Evolutionary conservation across 179 eudicot genomes (phyloP), one percentile per base, ranked within the genome.

Genomic region (Carnegiea gigantea): DNA sequence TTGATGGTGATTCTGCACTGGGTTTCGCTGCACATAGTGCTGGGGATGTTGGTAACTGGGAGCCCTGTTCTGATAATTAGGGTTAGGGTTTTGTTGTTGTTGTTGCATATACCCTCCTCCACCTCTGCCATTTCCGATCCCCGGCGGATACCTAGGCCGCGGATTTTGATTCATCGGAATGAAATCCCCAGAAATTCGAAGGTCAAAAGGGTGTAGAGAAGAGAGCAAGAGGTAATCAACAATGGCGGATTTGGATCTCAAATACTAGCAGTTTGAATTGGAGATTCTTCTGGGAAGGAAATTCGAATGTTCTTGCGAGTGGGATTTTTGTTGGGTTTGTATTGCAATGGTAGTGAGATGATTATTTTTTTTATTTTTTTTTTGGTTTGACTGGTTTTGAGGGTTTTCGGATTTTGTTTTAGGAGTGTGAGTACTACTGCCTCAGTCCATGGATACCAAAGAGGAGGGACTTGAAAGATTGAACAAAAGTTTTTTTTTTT

Each of bases 61-160:
- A 51, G 64, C 78, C 24, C 86, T 73, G 71, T 51, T 80, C 5
- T 86, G 83, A 36, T 49, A 81, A 77, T 76, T 82, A 77, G 83
- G 85, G 84, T 82, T 82, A 51, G 57, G 57, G 57, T 51, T 51
- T 51, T 51, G 57, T 24, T 74, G 40, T 24, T 74, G 40, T n/a
- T 73, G 40, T 30, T 75, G 80, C 38, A 59, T 33, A 38, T 79
- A 76, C 38, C 84, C 80, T 0, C 81, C 81, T 40, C 81, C 77
- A 73, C 87, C 89, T 59, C 86, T 73, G 26, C 88, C 88, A 53
- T 71, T 76, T 4, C 85, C 86, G 75, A 84, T 86, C 72, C 86
- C 89, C 79, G 89, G 89, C 43, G 89, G 87, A 85, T 84, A 84
- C 81, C 87, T 23, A 1, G 68, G 80, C 59, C 84, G 81, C 33